Percentiles rank a stretch among this genome's conserved stretches.
Conservation (phyloP, 495 filamentous ascomycete species). For the Penicillium coprophilum region DNA sequence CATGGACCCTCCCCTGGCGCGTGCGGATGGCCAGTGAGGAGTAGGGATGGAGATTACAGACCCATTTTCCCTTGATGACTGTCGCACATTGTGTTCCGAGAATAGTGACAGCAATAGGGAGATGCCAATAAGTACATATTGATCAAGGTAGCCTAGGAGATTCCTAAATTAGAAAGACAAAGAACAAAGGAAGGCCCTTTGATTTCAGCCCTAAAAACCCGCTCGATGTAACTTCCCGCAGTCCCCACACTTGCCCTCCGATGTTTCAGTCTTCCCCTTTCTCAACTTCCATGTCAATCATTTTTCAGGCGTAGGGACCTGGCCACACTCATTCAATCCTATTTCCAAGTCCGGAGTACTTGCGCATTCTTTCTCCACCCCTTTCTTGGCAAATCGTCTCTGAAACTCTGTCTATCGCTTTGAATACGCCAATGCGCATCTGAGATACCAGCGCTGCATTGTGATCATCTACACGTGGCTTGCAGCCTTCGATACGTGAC, state of each 20-base stretch:
- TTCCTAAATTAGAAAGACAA: neutral
- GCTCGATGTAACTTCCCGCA: slow-evolving; percentile 8
- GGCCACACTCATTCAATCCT: slow-evolving; percentile 17
- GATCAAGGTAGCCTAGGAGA: neutral
- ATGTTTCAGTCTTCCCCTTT: slow-evolving; percentile 14
- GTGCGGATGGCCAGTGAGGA: slow-evolving; percentile 2
- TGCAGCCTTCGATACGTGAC: slow-evolving; percentile 2
- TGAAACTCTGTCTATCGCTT: slow-evolving; percentile 8
- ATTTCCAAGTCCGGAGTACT: slow-evolving; percentile 9
- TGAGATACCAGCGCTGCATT: slow-evolving; percentile 20
- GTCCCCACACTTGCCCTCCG: slow-evolving; percentile 6
- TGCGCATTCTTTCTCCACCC: slow-evolving; percentile 29
- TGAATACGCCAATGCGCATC: slow-evolving; percentile 16
- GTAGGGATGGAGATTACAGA: neutral
- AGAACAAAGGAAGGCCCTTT: neutral
- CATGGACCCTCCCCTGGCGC: slow-evolving; percentile 7
- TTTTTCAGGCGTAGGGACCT: neutral
- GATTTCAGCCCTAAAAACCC: slow-evolving; percentile 18
- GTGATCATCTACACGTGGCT: slow-evolving; percentile 8
- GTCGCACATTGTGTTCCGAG: neutral
- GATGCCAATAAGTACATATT: neutral
- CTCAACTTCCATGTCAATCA: neutral
- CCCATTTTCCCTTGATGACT: neutral
- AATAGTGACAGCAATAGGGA: no score
- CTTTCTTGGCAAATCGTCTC: slow-evolving; percentile 24